Percentiles rank a stretch among this genome's conserved stretches.
Evolutionary conservation across 306 rosid species (phyloP).

Genomic region (Trichosanthes cucumerina): DNA sequence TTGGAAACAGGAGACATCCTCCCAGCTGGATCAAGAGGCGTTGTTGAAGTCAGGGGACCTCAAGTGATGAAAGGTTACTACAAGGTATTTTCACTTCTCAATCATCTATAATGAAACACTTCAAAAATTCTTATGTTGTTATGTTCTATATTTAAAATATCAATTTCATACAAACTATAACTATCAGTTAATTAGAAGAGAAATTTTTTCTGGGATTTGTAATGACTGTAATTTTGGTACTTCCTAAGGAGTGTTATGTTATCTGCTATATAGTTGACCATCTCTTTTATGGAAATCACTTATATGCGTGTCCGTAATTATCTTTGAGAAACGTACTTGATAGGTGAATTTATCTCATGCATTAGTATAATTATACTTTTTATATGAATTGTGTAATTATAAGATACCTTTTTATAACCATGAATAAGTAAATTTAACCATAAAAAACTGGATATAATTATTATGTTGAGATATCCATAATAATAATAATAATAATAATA

Average conservation of each 20-base stretch:
- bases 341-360: neutral
- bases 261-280: neutral
- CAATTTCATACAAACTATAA: neutral
- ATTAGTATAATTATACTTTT: neutral
- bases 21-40: conserved; percentile 75
- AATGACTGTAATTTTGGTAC: neutral
- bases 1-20: conserved; percentile 62
- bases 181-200: neutral
- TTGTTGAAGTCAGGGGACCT: conserved; percentile 70
- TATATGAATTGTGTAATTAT: neutral
- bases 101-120: neutral
- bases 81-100: conserved; percentile 42
- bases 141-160: neutral
- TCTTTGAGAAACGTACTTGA: neutral
- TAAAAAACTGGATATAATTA: neutral
- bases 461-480: neutral
- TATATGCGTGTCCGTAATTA: neutral
- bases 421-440: too few species aligned
- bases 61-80: conserved; percentile 89
- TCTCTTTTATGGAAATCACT: neutral
- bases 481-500: neutral
- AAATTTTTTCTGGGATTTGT: neutral
- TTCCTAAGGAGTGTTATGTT: neutral
- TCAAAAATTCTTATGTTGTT: neutral
- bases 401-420: neutral